Percentiles rank a stretch among this genome's conserved stretches.
Conservation (phyloP, 2,329 filamentous ascomycete species). For the Plenodomus tracheiphilus region DNA sequence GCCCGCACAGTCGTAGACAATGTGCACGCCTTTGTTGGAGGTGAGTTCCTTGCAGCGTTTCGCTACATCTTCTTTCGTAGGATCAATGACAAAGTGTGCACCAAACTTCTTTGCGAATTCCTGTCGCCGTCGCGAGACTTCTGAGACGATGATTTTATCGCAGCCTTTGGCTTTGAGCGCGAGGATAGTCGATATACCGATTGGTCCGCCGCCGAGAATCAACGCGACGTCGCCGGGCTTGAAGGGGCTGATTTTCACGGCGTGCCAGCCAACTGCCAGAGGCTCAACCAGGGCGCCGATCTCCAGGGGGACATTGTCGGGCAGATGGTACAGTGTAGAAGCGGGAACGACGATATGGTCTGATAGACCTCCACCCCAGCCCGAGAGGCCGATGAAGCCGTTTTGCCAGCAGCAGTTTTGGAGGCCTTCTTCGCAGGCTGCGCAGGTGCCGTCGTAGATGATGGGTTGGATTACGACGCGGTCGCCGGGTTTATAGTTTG, state of each 20-base stretch:
- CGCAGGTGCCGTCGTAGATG: slow-evolving; percentile 58
- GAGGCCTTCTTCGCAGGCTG: slow-evolving; percentile 55
- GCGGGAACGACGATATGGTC: slow-evolving; percentile 57
- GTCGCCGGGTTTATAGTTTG: slow-evolving; percentile 53
- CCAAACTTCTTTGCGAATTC: slow-evolving; percentile 57
- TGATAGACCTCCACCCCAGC: slow-evolving; percentile 58
- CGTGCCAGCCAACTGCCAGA: slow-evolving; percentile 60
- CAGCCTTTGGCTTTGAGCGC: slow-evolving; percentile 37
- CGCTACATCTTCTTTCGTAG: slow-evolving; percentile 53
- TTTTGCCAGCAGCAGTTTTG: slow-evolving; percentile 60
- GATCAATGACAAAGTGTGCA: slow-evolving; percentile 57
- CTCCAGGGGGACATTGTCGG: slow-evolving; percentile 56
- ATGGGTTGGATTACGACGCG: slow-evolving; percentile 57
- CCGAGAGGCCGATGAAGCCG: slow-evolving; percentile 57
- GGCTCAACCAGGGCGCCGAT: slow-evolving; percentile 59
- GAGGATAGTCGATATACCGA: slow-evolving; percentile 49
- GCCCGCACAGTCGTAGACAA: slow-evolving; percentile 58
- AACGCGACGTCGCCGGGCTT: slow-evolving; percentile 52
- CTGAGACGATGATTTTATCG: slow-evolving; percentile 56
- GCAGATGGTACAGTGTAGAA: slow-evolving; percentile 51
- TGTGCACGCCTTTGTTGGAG: slow-evolving; percentile 52
- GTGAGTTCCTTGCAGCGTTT: slow-evolving; percentile 49
- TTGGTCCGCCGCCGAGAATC: slow-evolving; percentile 58
- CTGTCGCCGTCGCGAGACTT: slow-evolving; percentile 53
- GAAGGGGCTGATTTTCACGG: slow-evolving; percentile 56